Evolutionary conservation across 179 eudicot genomes (phyloP), one percentile per base, ranked within the genome.

Genomic region (Gypsophila paniculata): DNA sequence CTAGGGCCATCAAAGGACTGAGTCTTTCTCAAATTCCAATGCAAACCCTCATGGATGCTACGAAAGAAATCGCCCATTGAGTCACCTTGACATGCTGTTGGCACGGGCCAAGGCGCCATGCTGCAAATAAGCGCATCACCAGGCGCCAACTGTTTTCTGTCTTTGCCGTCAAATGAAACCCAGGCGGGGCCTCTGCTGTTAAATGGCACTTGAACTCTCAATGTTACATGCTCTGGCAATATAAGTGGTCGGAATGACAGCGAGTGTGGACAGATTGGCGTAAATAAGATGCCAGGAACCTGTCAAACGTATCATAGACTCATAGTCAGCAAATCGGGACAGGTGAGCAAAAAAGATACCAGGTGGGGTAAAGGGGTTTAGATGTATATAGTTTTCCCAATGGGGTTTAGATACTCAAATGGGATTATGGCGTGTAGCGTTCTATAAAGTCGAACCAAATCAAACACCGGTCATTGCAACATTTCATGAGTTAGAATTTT

Each of bases 31-130:
- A 94, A 76, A 73, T 94, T 94, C 99, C 99, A 94, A 63, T 94
- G 97, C 52, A 94, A 92, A 15, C 96, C 97, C 10, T 94, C 97
- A 5, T 90, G 99, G 63, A 94, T 94, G 82, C 97, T 91, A 36
- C 87, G 90, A 44, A 94, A 77, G 82, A 94, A 94, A 74, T 94
- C 99, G 8, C 79, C 82, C 70, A 94, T 94, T 25, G 99, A 88
- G 76, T 91, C 95, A 0, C 54, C 76, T 77, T 87, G 94, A 52
- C 99, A 94, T 0, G 96, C 99, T 6, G 96, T 94, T 22, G 99
- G 96, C 12, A 94, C 99, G 8, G 99, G 99, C 92, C 99, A 94
- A 23, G 91, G 86, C 2, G 99, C 96, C 87, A 94, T 91, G 87
- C 96, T 94, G 82, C 99, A 94, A 36, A 91, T 79, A 14, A 94